phyloP scores from a whole-genome alignment of 1,284 basidiomycete genomes.

The Leccinum griseonigrum region DNA sequence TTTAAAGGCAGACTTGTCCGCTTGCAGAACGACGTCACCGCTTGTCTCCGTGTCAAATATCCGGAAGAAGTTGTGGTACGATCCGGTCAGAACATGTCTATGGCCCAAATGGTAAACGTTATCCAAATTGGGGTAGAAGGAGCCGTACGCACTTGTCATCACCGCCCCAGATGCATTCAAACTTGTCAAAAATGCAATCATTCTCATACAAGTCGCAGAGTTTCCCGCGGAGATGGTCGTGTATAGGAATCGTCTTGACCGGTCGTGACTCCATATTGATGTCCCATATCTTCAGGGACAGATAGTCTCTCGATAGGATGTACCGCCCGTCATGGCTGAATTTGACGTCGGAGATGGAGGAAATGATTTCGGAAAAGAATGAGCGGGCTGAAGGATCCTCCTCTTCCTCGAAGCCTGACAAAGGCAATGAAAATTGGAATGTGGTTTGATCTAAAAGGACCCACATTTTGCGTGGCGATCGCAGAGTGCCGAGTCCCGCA shows the following conservation, averaged over 20 bases:
- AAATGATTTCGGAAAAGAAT: conserved; percentile 99
- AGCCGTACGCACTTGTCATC: conserved; percentile 80
- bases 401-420: conserved; percentile 92
- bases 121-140: conserved; percentile 5
- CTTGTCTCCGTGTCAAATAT: conserved; percentile 94
- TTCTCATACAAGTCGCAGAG: conserved; percentile 99
- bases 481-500: conserved; percentile 97
- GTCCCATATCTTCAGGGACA: conserved; percentile 99
- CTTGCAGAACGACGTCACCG: conserved; percentile 93
- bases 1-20: conserved; percentile 99
- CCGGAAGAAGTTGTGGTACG: conserved; percentile 99
- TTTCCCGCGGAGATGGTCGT: conserved; percentile 96
- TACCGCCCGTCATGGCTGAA: conserved; percentile 98
- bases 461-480: conserved; percentile 95
- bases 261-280: conserved; percentile 98
- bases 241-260: conserved; percentile 97
- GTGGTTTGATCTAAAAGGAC: conserved; percentile 30
- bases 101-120: conserved; percentile 4
- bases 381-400: conserved; percentile 97
- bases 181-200: conserved; percentile 99
- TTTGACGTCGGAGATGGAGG: conserved; percentile 99
- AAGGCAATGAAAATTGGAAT: conserved; percentile 14
- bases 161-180: conserved; percentile 95
- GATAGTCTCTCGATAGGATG: conserved; percentile 95
- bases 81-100: conserved; percentile 94